A percentile compares a stretch with the other conserved stretches of the same genome.
Evolutionary conservation across 73 alveolate species (phyloP).

Genomic region (Paramecium pentaurelia): DNA sequence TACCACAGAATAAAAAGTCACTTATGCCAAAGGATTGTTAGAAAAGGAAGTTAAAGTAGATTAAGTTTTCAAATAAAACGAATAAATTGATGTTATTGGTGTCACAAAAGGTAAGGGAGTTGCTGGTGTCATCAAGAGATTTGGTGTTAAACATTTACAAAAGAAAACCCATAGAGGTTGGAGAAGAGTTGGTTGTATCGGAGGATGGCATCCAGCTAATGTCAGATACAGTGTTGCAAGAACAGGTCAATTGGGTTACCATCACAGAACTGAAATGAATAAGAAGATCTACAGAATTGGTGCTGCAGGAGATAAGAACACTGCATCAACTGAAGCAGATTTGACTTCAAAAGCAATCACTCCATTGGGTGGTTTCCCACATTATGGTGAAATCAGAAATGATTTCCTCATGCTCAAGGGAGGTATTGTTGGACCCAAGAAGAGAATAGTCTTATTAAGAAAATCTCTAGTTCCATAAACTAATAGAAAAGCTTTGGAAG

Average conservation of each 20-base stretch:
- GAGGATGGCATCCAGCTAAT: conserved; percentile 99
- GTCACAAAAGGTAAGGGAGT: conserved; percentile 99
- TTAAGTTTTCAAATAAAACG: conserved; percentile 95
- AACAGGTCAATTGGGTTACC: conserved; percentile 99
- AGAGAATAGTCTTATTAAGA: conserved; percentile 98
- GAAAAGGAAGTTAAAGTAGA: conserved; percentile 97
- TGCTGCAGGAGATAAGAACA: conserved; percentile 83
- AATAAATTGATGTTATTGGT: conserved; percentile 97
- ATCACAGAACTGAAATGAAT: conserved; percentile 99
- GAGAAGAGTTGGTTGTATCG: conserved; percentile 99
- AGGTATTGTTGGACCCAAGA: conserved; percentile 97
- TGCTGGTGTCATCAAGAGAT: conserved; percentile 99
- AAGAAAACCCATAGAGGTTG: conserved; percentile 99
- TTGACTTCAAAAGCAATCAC: conserved; percentile 97
- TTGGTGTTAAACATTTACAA: conserved; percentile 98
- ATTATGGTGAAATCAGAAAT: conserved; percentile 98
- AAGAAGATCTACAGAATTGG: conserved; percentile 99
- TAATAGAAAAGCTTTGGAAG: conserved; percentile 87
- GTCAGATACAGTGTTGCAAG: conserved; percentile 99
- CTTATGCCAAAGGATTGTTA: conserved; percentile 90
- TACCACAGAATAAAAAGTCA: conserved; percentile 86
- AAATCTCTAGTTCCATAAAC: conserved; percentile 94
- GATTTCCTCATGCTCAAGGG: conserved; percentile 99
- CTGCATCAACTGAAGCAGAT: conserved; percentile 99
- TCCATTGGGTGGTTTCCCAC: conserved; percentile 99